Conservation (phyloP, 306 rosid genomes). For the Vigna reflexopilosa region DNA sequence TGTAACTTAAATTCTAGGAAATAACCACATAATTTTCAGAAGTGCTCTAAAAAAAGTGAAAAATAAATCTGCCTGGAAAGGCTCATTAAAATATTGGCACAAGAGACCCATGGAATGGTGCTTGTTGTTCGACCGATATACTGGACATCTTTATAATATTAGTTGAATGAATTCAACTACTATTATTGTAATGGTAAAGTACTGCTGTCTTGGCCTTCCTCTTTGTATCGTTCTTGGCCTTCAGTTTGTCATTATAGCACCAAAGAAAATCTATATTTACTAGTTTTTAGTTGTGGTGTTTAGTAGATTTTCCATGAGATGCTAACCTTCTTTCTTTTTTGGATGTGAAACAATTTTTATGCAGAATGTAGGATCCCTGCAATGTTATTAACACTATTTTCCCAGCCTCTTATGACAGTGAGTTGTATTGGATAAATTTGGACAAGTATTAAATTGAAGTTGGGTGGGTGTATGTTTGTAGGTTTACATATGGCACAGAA, state of each 20-base stretch:
- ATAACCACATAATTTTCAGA: not conserved
- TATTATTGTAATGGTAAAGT: not conserved
- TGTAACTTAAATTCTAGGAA: not conserved
- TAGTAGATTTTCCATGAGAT: not conserved
- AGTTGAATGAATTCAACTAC: constrained; percentile 24
- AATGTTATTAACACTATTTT: constrained; percentile 13
- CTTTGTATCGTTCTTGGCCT: not conserved
- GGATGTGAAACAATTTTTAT: constrained; percentile 15
- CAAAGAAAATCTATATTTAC: constrained; percentile 19
- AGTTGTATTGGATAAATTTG: constrained; percentile 16
- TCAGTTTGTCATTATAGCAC: not conserved
- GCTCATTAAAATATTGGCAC: constrained; percentile 4
- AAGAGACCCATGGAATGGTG: not conserved
- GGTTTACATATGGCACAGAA: constrained; percentile 95
- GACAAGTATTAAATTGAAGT: constrained; percentile 24
- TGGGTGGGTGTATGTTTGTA: constrained; percentile 44
- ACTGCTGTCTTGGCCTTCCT: not conserved
- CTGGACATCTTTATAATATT: not conserved
- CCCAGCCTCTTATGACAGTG: not conserved
- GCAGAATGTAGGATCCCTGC: not conserved
- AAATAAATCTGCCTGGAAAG: not conserved
- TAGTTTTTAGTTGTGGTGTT: constrained; percentile 23
- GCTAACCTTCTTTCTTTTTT: not conserved
- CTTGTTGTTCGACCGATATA: constrained; percentile 8
- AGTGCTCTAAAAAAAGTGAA: not conserved